Base-by-base conservation (phyloP, 2,329 filamentous ascomycete species). In the Diaporthe capsici region DNA sequence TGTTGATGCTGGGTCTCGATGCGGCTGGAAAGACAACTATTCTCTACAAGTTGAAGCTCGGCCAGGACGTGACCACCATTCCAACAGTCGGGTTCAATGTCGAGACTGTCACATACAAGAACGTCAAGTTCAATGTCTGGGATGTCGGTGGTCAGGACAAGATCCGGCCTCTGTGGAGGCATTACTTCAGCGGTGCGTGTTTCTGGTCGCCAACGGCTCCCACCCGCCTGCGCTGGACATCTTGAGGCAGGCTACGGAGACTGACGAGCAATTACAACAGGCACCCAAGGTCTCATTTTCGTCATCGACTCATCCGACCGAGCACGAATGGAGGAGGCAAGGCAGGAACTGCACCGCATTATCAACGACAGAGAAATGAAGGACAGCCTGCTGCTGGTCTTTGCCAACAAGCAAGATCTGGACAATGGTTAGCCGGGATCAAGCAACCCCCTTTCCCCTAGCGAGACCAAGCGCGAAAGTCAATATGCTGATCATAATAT, bases 51-150 rank as follows among this genome's bases (percentile, higher is more conserved):
- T 91, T 99, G 83, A 98, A 98, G 91, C 92, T 98, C 77, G 96
- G 96, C 86, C 95, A 98, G 89, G 96, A 98, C 84, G 96, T 98
- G 82, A 98, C 97, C 77, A 98, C 97, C 71, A 98, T 98, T 83
- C 97, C 97, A 63, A 99, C 97, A 47, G 97, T 99, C 81, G 97
- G 96, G 81, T 98, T 98, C 91, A 98, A 98, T 90, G 97, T 98
- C 86, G 96, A 98, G 90, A 98, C 95, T 6, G 96, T 98, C 82
- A 97, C 96, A 80, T 98, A 98, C 90, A 98, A 98, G 91, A 98
- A 98, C 86, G 96, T 98, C 87, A 97, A 98, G 87, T 98, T 98
- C 90, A 98, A 97, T 82, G 96, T 98, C 78, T 98, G 96, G 96
- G 96, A 98, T 88, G 96, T 98, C 76, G 96, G 96, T 86, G 96